phyloP scores from a whole-genome alignment of 2,329 filamentous ascomycete species.

The Ophiostoma australiae region DNA sequence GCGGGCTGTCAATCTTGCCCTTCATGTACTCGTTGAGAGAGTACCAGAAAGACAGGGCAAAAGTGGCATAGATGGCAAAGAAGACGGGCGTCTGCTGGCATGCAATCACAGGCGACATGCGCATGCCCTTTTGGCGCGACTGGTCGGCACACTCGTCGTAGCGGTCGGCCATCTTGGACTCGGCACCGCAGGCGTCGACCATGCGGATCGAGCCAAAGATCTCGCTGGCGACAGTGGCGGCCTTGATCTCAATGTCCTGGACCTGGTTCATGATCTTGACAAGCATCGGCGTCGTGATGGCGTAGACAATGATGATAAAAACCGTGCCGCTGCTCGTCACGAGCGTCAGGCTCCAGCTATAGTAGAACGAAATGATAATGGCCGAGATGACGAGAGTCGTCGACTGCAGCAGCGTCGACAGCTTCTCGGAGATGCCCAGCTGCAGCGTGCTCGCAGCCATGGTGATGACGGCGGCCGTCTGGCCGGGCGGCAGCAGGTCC shows the following conservation, averaged over 20 bases:
- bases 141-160: conserved; percentile 53
- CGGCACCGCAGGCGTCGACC: conserved; percentile 58
- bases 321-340: conserved; percentile 53
- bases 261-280: conserved; percentile 46
- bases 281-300: conserved; percentile 50
- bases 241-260: conserved; percentile 49
- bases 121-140: conserved; percentile 37
- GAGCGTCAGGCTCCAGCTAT: conserved; percentile 55
- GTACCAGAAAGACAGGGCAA: conserved; percentile 59
- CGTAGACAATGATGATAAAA: conserved; percentile 49
- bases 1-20: conserved; percentile 44
- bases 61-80: conserved; percentile 37
- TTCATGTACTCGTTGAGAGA: conserved; percentile 50
- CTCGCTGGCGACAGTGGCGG: conserved; percentile 56
- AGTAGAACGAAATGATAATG: conserved; percentile 50
- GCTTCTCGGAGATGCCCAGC: conserved; percentile 57
- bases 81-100: conserved; percentile 34
- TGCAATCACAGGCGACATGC: conserved; percentile 32
- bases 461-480: conserved; percentile 58
- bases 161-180: conserved; percentile 48
- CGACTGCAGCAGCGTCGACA: conserved; percentile 54
- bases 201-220: conserved; percentile 55
- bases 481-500: conserved; percentile 57
- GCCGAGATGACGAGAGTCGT: conserved; percentile 48
- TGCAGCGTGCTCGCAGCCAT: conserved; percentile 58